Conservation (phyloP, 176 grass and related monocot species). For the Phoenix dactylifera region DNA sequence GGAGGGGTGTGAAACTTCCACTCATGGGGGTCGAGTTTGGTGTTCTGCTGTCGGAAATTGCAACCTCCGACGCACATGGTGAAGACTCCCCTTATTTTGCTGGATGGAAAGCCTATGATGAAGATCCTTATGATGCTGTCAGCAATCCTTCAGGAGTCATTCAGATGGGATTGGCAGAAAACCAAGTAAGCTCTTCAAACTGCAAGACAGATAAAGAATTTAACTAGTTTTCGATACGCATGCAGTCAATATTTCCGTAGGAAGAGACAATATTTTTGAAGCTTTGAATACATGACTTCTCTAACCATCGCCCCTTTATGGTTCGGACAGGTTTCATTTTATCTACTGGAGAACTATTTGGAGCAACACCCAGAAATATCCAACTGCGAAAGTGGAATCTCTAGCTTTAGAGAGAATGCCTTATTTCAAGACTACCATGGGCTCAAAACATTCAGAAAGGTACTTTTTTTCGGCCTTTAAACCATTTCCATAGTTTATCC, state of each 20-base stretch:
- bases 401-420: conserved; percentile 79
- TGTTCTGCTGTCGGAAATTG: conserved; percentile 7
- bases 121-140: too few relatives aligned
- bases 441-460: conserved; percentile 25
- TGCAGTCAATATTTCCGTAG: too few relatives aligned
- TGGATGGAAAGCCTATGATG: conserved; percentile 22
- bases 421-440: conserved; percentile 93
- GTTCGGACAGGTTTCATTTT: conserved; percentile 55
- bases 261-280: too few relatives aligned
- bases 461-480: not conserved
- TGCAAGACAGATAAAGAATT: too few relatives aligned
- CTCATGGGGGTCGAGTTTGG: too few relatives aligned
- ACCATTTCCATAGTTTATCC: too few relatives aligned
- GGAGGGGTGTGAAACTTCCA: not conserved
- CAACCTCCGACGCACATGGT: conserved; percentile 8
- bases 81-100: conserved; percentile 26
- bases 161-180: too few relatives aligned
- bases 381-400: conserved; percentile 14
- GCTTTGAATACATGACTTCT: too few relatives aligned
- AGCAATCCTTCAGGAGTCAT: too few relatives aligned
- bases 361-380: conserved; percentile 48
- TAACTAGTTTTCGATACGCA: too few relatives aligned
- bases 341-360: conserved; percentile 69
- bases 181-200: too few relatives aligned
- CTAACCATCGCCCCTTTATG: too few relatives aligned